A percentile compares a stretch with the other conserved stretches of the same genome.
Conservation (phyloP, 202 grass and related monocot genomes). For the Zoysia matrella region DNA sequence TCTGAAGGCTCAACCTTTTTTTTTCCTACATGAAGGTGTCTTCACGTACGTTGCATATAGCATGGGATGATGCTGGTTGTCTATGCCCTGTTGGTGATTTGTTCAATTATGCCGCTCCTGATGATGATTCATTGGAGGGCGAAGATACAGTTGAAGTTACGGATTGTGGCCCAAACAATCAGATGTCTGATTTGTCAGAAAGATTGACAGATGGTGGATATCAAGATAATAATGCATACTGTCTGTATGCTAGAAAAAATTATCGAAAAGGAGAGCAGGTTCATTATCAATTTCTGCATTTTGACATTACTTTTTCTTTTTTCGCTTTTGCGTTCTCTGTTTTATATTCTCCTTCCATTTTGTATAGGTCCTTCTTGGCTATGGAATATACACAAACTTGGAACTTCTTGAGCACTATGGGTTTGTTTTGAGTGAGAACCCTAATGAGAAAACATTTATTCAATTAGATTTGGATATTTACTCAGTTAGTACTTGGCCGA, state of each 20-base stretch:
- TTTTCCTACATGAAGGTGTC: constrained; percentile 63
- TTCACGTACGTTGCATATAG: constrained; percentile 89
- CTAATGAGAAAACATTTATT: constrained; percentile 86
- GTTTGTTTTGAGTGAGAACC: constrained; percentile 79
- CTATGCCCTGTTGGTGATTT: constrained; percentile 93
- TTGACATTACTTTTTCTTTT: not conserved
- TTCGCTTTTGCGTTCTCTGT: not conserved
- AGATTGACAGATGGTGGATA: constrained; percentile 94
- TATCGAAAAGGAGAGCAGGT: constrained; percentile 89
- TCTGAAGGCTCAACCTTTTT: constrained; percentile 29
- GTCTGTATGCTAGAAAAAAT: constrained; percentile 79
- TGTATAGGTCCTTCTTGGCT: constrained; percentile 80
- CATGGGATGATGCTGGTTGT: constrained; percentile 92
- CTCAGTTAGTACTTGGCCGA: constrained; percentile 58
- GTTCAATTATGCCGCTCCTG: constrained; percentile 93
- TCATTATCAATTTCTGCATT: constrained; percentile 4
- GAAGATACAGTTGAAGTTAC: constrained; percentile 43
- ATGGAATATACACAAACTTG: constrained; percentile 82
- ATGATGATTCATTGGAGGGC: constrained; percentile 38
- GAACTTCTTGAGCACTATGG: constrained; percentile 96
- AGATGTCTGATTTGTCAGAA: constrained; percentile 37
- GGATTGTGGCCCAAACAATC: constrained; percentile 31
- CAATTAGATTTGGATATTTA: constrained; percentile 68
- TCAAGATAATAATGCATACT: constrained; percentile 68
- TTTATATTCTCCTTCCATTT: constrained; percentile 14